Evolutionary conservation across 2,329 filamentous ascomycete genomes (phyloP), one percentile per base, ranked within the genome.

Genomic region (Neofusicoccum sp.): DNA sequence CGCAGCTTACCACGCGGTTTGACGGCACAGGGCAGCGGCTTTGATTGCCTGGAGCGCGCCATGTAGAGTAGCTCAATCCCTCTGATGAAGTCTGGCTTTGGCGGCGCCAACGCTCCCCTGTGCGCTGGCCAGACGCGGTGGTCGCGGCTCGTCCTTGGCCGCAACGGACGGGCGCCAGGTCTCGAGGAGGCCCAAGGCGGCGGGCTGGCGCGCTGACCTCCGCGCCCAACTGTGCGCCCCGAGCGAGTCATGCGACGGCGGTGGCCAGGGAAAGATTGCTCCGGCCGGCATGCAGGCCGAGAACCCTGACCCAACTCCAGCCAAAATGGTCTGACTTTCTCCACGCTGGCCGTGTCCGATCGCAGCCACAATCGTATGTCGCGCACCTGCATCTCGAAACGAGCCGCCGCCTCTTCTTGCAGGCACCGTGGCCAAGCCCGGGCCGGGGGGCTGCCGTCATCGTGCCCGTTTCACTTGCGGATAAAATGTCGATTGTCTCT

Each of bases 341-440:
- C 51, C 36, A 43, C 51, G 51, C n/a, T 40, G 38, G 38, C 38
- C 38, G 16, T 40, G 38, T 40, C 38, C 14, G n/a, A 40, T 40
- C 38, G 30, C 51, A 56, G 51, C 51, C 51, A 56, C 51, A 56
- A 56, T 56, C 51, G 51, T 43, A 54, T 54, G 49, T 54, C 41
- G 34, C 34, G 7, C 12, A 26, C 24, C 20, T 20, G 45, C 45
- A 31, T 33, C 36, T n/a, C 49, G 36, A 41, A 26, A 41, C 49
- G 49, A 41, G 49, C 49, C 24, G 20, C 20, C 20, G 20, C 20
- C 20, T 20, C 20, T 20, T 20, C 20, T 20, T 33, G 38, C 51
- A 53, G 34, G 38, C 51, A 33, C 51, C 14, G 6, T 26, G n/a
- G 49, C 51, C 51, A 56, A 56, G 51, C 33, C 51, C 24, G 4